Evolutionary conservation across 495 filamentous ascomycete species (phyloP), one percentile per base, ranked within the genome.

Genomic region (Talaromyces adpressus): DNA sequence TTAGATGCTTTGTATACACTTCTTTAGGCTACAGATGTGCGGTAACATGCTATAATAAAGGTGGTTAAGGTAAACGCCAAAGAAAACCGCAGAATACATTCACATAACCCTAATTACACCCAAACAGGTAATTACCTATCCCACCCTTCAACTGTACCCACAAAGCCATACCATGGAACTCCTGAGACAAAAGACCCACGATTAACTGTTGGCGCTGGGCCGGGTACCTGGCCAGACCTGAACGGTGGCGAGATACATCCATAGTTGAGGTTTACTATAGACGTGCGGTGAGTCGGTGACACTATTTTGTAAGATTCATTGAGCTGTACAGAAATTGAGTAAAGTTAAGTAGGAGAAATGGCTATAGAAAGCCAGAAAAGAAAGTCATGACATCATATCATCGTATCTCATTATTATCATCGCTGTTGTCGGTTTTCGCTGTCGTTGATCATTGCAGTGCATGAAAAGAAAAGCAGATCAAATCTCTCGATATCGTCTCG

Each of bases 401-500:
- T 32, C 30, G 5, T 36, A 36, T 34, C 27, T 58, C 56, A 22
- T 58, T 29, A 58, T 22, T 14, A 36, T 58, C 30, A 20, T 58
- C 9, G 14, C 4, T 22, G 27, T 56, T 56, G 27, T 56, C 52
- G 20, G 2, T 25, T 9, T 27, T 22, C 6, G 11, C 20, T 16
- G 52, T 14, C 22, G 56, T 32, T n/a, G 30, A 1, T 36, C 6
- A 27, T 4, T 27, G 27, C 5, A 3, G 27, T 27, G 27, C 27
- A 27, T 27, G 27, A 4, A 27, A 4, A 3, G 27, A 27, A 57
- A 36, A 7, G 30, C 12, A 34, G 49, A 32, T 58, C 25, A 58
- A 12, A 58, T 58, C 30, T 58, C 56, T 58, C 56, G 56, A 58
- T 58, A 58, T 1, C 45, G 59, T 9, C 25, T 18, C 18, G 57